Conservation (phyloP, 1,284 basidiomycete species). For the Abortiporus biennis region DNA sequence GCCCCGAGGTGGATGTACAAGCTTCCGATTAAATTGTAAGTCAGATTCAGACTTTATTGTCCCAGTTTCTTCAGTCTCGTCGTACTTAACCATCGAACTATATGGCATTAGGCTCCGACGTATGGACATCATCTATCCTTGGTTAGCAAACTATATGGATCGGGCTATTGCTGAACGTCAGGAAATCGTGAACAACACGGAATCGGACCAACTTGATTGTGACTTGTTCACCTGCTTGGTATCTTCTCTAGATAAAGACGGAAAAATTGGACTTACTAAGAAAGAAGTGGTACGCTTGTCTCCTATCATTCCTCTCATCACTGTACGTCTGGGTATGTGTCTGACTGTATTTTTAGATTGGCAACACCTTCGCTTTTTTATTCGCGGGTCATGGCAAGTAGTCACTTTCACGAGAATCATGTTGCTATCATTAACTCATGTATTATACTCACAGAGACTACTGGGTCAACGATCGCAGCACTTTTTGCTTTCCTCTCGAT, state of each 20-base stretch:
- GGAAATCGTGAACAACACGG: background rate
- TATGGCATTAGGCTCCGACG: slow-evolving; percentile 9
- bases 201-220: background rate
- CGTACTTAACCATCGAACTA: no score
- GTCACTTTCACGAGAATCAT: background rate
- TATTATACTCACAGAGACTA: slow-evolving; percentile 22
- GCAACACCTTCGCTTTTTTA: slow-evolving; percentile 13
- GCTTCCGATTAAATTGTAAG: slow-evolving; percentile 9
- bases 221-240: slow-evolving; percentile 13
- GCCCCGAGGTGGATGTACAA: slow-evolving; percentile 8
- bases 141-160: slow-evolving; percentile 3
- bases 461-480: slow-evolving; percentile 30
- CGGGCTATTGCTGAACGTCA: slow-evolving; percentile 1
- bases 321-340: background rate
- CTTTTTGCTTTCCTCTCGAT: slow-evolving; percentile 29
- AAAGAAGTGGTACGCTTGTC: slow-evolving; percentile 10
- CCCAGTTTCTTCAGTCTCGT: background rate
- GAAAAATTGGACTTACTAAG: slow-evolving; percentile 8
- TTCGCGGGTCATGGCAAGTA: slow-evolving; percentile 13
- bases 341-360: slow-evolving; percentile 7
- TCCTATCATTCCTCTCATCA: no score
- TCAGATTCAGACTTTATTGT: background rate
- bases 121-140: slow-evolving; percentile 3
- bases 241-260: slow-evolving; percentile 11
- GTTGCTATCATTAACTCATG: background rate